phyloP scores from a whole-genome alignment of 2,329 filamentous ascomycete genomes.

The Tympanopsis confertula region DNA sequence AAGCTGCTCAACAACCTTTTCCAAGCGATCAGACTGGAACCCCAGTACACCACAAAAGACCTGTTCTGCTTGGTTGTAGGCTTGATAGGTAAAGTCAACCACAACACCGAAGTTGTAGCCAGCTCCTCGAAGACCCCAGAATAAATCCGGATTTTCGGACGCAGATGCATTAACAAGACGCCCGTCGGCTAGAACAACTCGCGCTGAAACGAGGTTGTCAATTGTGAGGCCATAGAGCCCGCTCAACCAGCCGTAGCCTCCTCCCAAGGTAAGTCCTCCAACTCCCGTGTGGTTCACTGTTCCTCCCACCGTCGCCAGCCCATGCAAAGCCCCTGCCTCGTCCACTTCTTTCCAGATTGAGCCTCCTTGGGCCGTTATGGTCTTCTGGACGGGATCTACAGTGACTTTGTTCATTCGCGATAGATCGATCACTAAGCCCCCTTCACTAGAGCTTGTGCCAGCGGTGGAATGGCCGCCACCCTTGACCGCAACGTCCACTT shows the following conservation, averaged over 20 bases:
- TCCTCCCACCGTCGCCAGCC: conserved; percentile 47
- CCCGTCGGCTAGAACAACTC: conserved; percentile 26
- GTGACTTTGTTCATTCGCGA: conserved; percentile 33
- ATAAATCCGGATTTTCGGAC: conserved; percentile 26
- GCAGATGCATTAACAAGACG: conserved; percentile 23
- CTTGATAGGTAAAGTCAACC: conserved; percentile 21
- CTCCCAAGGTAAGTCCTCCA: conserved; percentile 43
- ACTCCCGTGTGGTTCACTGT: conserved; percentile 53
- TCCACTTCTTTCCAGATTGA: conserved; percentile 43
- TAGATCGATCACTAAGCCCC: conserved; percentile 44
- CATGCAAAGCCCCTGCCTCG: conserved; percentile 30
- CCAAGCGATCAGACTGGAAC: conserved; percentile 12
- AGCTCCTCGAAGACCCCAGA: conserved; percentile 27
- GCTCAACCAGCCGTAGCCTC: conserved; percentile 45
- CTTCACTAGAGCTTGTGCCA: conserved; percentile 33
- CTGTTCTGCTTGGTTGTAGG: conserved; percentile 14
- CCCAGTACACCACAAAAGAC: conserved; percentile 17
- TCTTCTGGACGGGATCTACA: conserved; percentile 30
- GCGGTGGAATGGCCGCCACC: conserved; percentile 45
- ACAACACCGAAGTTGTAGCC: conserved; percentile 30
- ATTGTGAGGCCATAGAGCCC: conserved; percentile 37
- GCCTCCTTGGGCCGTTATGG: conserved; percentile 36
- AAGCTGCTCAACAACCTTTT: conserved; percentile 14
- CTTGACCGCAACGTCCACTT: conserved; percentile 36
- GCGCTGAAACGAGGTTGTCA: conserved; percentile 24